A percentile compares a stretch with the other conserved stretches of the same genome.
phyloP scores from a whole-genome alignment of 176 grass and related monocot species.

The Pontederia crassipes region DNA sequence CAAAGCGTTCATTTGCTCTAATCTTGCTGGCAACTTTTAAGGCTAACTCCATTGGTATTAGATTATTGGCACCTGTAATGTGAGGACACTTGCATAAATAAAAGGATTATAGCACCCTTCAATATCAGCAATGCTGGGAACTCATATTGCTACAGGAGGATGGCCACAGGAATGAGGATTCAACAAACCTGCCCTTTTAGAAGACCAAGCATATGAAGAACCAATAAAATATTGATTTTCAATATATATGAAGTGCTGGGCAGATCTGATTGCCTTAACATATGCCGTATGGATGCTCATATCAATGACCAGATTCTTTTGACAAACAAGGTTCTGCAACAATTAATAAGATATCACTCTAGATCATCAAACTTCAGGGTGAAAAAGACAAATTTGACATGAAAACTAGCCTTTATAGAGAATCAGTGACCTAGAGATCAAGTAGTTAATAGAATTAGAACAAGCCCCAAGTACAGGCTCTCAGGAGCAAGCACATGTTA shows the following conservation, averaged over 20 bases:
- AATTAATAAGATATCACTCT: conserved; percentile 11
- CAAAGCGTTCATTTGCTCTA: conserved; percentile 61
- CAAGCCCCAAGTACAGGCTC: too few species aligned
- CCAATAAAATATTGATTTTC: conserved; percentile 98
- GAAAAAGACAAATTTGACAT: conserved; percentile 7
- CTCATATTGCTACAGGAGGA: background rate
- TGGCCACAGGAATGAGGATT: background rate
- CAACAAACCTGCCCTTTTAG: conserved; percentile 55
- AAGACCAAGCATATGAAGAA: conserved; percentile 87
- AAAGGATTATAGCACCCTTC: background rate
- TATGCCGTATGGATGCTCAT: conserved; percentile 98
- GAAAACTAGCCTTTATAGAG: conserved; percentile 2
- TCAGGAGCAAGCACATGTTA: too few species aligned
- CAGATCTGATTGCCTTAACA: conserved; percentile 88
- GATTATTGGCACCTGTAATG: conserved; percentile 74
- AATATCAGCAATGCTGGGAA: background rate
- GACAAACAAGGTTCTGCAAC: conserved; percentile 75
- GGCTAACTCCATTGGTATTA: conserved; percentile 91
- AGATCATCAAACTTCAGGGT: background rate
- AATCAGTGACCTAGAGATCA: too few species aligned
- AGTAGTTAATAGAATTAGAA: too few species aligned
- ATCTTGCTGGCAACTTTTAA: conserved; percentile 95
- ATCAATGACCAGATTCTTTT: conserved; percentile 76
- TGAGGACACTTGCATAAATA: too few species aligned
- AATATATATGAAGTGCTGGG: conserved; percentile 94